Conservation (phyloP, 208 protist species). For the Leishmania turanica region DNA sequence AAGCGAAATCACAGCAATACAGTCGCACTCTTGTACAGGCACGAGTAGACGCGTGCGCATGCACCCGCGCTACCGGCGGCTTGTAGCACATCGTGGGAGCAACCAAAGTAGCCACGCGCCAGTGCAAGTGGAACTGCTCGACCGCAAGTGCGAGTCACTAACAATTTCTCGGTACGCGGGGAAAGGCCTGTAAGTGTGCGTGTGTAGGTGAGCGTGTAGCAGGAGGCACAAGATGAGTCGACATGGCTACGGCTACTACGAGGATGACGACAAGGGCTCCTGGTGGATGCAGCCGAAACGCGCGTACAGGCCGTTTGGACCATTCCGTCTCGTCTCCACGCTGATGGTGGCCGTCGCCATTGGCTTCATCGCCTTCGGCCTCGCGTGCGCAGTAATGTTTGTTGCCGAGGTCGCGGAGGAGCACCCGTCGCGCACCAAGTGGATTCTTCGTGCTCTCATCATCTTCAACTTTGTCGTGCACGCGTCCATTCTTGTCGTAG, state of each 20-base stretch:
- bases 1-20: neutral
- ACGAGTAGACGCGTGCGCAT: neutral
- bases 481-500: constrained; percentile 41
- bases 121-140: neutral
- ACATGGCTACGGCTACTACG: constrained; percentile 7
- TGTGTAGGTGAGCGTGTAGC: neutral
- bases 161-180: neutral
- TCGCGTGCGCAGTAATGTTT: constrained; percentile 45
- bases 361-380: constrained; percentile 33
- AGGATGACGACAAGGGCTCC: constrained; percentile 23
- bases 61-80: neutral
- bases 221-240: neutral
- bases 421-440: constrained; percentile 39
- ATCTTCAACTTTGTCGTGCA: constrained; percentile 42
- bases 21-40: neutral
- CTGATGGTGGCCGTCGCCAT: constrained; percentile 47
- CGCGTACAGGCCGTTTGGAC: constrained; percentile 47
- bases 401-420: constrained; percentile 61
- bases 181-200: neutral
- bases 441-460: constrained; percentile 41
- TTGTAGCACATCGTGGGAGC: neutral
- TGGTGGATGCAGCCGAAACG: constrained; percentile 19
- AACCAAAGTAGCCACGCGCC: neutral
- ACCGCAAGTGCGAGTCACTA: neutral
- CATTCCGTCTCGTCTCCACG: constrained; percentile 48